A percentile compares a stretch with the other conserved stretches of the same genome.
These are phyloP conservation scores for Metarhizium sp. DNA, from an alignment of 2,329 filamentous ascomycete species.

Conservation along the genomic window DNA sequence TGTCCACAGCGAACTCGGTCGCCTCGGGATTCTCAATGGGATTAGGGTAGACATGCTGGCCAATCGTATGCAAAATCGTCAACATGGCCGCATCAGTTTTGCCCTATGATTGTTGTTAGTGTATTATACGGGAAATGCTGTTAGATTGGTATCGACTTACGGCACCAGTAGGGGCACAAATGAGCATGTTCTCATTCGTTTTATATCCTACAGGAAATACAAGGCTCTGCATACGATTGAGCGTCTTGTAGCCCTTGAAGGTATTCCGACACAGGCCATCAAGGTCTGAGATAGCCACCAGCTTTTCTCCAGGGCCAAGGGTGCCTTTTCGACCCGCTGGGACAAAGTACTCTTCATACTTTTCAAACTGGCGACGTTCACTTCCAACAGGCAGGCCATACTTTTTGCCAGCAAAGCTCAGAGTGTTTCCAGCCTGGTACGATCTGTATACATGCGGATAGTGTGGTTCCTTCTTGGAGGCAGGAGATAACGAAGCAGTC, in stretches of 20 bases:
- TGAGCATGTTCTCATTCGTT: slow-evolving; percentile 96
- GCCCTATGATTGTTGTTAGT: slow-evolving; percentile 40
- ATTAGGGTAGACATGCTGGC: slow-evolving; percentile 74
- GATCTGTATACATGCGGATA: slow-evolving; percentile 92
- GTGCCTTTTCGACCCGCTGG: slow-evolving; percentile 74
- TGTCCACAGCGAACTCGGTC: slow-evolving; percentile 70
- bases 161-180: slow-evolving; percentile 93
- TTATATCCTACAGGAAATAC: slow-evolving; percentile 93
- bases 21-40: slow-evolving; percentile 65
- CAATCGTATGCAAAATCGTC: slow-evolving; percentile 82
- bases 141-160: slow-evolving; percentile 30
- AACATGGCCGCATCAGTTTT: slow-evolving; percentile 99
- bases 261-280: slow-evolving; percentile 86
- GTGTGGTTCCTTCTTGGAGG: slow-evolving; percentile 60
- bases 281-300: slow-evolving; percentile 71
- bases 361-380: slow-evolving; percentile 57
- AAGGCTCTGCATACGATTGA: slow-evolving; percentile 97
- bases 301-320: slow-evolving; percentile 60
- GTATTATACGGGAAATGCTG: neutral
- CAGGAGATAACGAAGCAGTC: slow-evolving; percentile 57
- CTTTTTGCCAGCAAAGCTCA: slow-evolving; percentile 70
- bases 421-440: slow-evolving; percentile 75
- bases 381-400: slow-evolving; percentile 75
- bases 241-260: slow-evolving; percentile 83
- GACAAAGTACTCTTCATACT: slow-evolving; percentile 83